These are phyloP conservation scores for Rhododendron vialii DNA, from an alignment of 148 eudicot species.

Conservation along the genomic window DNA sequence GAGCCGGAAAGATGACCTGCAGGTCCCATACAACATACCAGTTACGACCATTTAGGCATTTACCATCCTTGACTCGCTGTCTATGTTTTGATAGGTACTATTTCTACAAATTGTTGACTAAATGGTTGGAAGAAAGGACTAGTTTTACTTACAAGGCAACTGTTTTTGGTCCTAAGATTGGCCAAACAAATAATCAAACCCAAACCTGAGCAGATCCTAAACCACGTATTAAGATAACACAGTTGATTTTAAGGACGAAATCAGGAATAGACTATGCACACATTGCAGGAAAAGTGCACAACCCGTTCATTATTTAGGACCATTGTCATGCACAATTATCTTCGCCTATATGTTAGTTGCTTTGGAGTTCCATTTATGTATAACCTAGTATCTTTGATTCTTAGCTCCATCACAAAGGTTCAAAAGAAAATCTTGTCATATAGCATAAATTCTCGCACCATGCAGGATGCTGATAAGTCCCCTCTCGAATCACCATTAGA, in stretches of 20 bases:
- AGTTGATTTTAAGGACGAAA: background rate
- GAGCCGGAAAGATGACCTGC: slow-evolving; percentile 97
- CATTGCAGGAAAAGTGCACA: background rate
- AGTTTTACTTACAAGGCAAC: background rate
- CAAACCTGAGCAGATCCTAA: background rate
- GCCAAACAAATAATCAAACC: background rate
- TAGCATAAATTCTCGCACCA: background rate
- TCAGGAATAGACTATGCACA: background rate
- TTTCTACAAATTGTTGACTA: background rate
- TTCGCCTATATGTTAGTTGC: background rate
- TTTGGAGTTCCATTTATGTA: background rate
- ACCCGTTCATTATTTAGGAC: background rate
- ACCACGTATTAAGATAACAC: background rate
- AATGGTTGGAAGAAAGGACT: background rate
- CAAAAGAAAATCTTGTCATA: background rate
- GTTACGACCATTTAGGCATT: background rate
- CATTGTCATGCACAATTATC: background rate
- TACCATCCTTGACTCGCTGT: background rate
- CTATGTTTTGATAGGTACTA: background rate
- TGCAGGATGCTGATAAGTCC: background rate
- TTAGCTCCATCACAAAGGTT: background rate
- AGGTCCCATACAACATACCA: slow-evolving; percentile 3
- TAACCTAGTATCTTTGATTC: background rate
- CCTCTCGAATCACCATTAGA: background rate
- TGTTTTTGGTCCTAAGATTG: background rate